Conservation (phyloP, 2,329 filamentous ascomycete genomes). For the Bretziella fagacearum region DNA sequence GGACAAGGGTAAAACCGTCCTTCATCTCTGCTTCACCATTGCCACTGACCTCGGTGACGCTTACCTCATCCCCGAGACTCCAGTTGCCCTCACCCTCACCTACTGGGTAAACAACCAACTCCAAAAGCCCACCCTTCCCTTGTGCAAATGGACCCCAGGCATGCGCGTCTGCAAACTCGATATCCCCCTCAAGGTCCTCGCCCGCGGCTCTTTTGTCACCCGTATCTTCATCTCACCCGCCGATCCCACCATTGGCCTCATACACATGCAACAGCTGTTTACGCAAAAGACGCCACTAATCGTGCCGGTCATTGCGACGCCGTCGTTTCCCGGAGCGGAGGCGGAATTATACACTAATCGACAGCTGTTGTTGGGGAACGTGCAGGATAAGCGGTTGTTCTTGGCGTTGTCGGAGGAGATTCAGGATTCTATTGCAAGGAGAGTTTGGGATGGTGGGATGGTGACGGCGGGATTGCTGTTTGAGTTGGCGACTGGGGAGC, state of each 20-base stretch:
- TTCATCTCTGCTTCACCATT: slow-evolving; percentile 35
- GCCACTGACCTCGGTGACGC: slow-evolving; percentile 42
- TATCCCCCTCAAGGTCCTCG: slow-evolving; percentile 14
- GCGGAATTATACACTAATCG: slow-evolving; percentile 12
- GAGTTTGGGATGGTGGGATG: slow-evolving; percentile 42
- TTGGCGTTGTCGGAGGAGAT: slow-evolving; percentile 35
- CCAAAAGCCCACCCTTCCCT: slow-evolving; percentile 18
- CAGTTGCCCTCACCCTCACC: slow-evolving; percentile 24
- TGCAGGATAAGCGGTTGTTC: slow-evolving; percentile 13
- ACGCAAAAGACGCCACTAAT: slow-evolving; percentile 10
- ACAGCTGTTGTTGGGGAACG: slow-evolving; percentile 12
- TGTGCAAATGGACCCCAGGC: slow-evolving; percentile 21
- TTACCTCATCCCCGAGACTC: slow-evolving; percentile 29
- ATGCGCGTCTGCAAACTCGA: slow-evolving; percentile 26
- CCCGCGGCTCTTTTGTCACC: slow-evolving; percentile 12
- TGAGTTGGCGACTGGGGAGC: slow-evolving; percentile 5
- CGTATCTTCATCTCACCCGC: slow-evolving; percentile 14
- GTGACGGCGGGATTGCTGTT: slow-evolving; percentile 26
- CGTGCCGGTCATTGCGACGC: slow-evolving; percentile 11
- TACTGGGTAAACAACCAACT: slow-evolving; percentile 21
- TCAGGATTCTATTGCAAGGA: slow-evolving; percentile 41
- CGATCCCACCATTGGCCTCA: slow-evolving; percentile 8
- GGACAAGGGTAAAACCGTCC: slow-evolving; percentile 17
- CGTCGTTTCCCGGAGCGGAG: slow-evolving; percentile 4
- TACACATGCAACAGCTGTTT: slow-evolving; percentile 11